Percentiles rank a stretch among this genome's conserved stretches.
Evolutionary conservation across 176 grass and related monocot species (phyloP).

Genomic region (Triticum dicoccoides): DNA sequence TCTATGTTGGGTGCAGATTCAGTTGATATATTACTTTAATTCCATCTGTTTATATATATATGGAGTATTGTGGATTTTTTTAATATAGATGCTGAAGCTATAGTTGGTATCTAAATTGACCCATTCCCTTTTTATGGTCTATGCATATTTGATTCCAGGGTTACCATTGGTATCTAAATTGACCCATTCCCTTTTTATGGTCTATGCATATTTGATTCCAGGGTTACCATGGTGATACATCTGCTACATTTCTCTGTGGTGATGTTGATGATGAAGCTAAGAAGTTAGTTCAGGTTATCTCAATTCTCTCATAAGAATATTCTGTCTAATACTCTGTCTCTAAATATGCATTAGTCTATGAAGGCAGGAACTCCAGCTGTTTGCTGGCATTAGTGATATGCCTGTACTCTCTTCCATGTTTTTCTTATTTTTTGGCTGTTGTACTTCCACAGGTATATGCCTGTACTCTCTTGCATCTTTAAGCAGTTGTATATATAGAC

Average conservation of each 20-base stretch:
- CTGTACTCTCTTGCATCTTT: neutral
- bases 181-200: slow-evolving; percentile 15
- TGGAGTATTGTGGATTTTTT: neutral
- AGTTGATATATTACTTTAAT: neutral
- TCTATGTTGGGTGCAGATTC: neutral
- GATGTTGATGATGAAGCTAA: slow-evolving; percentile 82
- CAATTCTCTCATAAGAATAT: neutral
- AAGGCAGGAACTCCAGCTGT: neutral
- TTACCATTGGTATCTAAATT: slow-evolving; percentile 46
- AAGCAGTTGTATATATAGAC: neutral
- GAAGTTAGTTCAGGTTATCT: slow-evolving; percentile 83
- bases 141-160: slow-evolving; percentile 23
- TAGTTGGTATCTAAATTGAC: neutral
- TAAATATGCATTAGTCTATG: neutral
- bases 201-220: slow-evolving; percentile 33
- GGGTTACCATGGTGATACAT: slow-evolving; percentile 99
- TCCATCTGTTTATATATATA: slow-evolving; percentile 5
- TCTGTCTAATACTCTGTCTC: neutral
- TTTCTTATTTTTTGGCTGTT: neutral
- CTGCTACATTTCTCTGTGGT: slow-evolving; percentile 87
- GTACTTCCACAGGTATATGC: neutral
- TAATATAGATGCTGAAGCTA: neutral
- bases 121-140: neutral
- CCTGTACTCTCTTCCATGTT: neutral
- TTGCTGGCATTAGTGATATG: neutral